Conservation (phyloP, 1,284 basidiomycete species). For the Xerocomus amazonicus region DNA sequence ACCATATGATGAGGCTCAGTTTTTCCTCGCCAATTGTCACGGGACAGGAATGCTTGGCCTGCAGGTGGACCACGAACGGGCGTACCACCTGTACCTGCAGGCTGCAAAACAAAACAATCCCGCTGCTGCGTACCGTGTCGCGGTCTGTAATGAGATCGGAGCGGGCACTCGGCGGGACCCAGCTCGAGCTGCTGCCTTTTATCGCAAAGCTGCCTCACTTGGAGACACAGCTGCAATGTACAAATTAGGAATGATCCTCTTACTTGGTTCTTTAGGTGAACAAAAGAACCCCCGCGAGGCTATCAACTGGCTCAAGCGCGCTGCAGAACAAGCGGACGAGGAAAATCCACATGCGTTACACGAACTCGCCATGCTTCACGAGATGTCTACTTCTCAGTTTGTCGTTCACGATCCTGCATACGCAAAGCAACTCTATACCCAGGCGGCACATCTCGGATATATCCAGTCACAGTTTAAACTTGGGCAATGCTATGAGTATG, state of each 20-base stretch:
- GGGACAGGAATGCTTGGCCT: constrained; percentile 94
- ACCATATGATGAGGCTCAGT: constrained; percentile 96
- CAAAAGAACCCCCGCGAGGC: constrained; percentile 87
- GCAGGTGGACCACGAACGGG: constrained; percentile 95
- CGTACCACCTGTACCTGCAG: constrained; percentile 97
- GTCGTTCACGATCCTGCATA: constrained; percentile 75
- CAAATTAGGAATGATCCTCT: constrained; percentile 94
- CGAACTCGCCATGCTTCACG: constrained; percentile 92
- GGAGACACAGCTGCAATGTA: constrained; percentile 99
- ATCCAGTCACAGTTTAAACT: constrained; percentile 94
- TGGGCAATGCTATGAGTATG: constrained; percentile 94
- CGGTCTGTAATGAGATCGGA: constrained; percentile 99
- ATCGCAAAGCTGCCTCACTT: constrained; percentile 92
- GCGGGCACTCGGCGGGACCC: constrained; percentile 93
- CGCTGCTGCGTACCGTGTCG: constrained; percentile 93
- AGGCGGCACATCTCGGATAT: constrained; percentile 93
- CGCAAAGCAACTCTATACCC: constrained; percentile 85
- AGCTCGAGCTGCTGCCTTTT: constrained; percentile 89
- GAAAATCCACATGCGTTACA: constrained; percentile 98
- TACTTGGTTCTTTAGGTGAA: constrained; percentile 84
- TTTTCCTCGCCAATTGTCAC: constrained; percentile 97
- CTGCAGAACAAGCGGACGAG: constrained; percentile 96
- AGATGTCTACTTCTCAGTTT: constrained; percentile 63
- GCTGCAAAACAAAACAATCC: constrained; percentile 97
- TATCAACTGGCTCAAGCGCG: constrained; percentile 91